Evolutionary conservation across 116 monocot species (phyloP), one percentile per base, ranked within the genome.

Genomic region (Phalaenopsis hybrid): DNA sequence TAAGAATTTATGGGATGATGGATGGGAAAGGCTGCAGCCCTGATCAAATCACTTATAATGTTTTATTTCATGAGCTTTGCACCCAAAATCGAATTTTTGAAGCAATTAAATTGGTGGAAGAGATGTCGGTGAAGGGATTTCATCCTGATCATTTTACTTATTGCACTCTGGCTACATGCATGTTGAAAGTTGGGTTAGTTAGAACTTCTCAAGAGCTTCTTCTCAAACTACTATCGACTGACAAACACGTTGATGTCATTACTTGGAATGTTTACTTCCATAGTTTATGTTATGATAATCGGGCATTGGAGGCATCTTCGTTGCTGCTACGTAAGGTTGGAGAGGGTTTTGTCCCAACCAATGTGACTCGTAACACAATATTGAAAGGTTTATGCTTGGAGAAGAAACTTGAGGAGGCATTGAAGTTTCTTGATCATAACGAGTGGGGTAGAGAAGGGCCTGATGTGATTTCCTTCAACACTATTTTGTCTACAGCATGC

Each of bases 381-480:
- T 73, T 92, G 34, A 92, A 85, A 81, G 92, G 92, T 16, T 77
- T 86, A 69, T 90, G 90, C 80, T 78, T 55, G 75, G 92, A 90
- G 79, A 4, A 80, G 10, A 85, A 82, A 31, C 21, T 90, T 21
- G 80, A 88, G 23, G 80, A 86, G 63, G 90, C 92, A 58, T 79
- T 92, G 15, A 59, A 55, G 51, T 58, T 86, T 44, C 79, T 88
- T 18, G 86, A 90, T 81, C 69, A 73, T 46, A 78, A 80, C 69
- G 70, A 77, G 20, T 85, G 85, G 75, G 76, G 37, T 44, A 77
- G 78, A 58, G 44, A 44, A 75, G 83, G 80, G 59, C 90, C 83
- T 45, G 92, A 92, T 55, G 75, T 84, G 82, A 57, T 86, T 81
- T 90, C 90, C 18, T 90, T 90, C 81, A 92, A 90, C 61, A 92